phyloP scores from a whole-genome alignment of 2,329 filamentous ascomycete species.

The Raffaelea deltoideospora region DNA sequence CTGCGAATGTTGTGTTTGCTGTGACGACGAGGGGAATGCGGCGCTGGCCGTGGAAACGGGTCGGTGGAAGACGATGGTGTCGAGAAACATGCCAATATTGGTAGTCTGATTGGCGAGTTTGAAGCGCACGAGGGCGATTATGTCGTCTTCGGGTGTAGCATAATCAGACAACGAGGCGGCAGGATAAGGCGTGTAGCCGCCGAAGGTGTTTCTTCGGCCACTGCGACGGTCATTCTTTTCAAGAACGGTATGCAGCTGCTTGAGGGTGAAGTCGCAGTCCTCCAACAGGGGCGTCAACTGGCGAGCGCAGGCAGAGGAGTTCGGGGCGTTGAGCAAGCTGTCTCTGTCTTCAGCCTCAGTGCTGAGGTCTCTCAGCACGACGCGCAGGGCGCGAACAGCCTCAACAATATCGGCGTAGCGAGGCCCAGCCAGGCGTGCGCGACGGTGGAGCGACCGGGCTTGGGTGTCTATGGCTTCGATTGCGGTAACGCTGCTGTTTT shows the following conservation, averaged over 20 bases:
- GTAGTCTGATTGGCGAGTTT: constrained; percentile 37
- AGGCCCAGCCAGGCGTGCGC: constrained; percentile 31
- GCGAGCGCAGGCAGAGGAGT: constrained; percentile 26
- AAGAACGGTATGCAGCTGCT: constrained; percentile 37
- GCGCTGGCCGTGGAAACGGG: no score
- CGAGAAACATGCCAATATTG: constrained; percentile 39
- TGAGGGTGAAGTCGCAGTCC: constrained; percentile 38
- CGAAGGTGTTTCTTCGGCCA: neutral
- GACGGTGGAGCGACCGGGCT: constrained; percentile 38
- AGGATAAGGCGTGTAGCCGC: neutral
- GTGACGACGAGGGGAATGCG: no score
- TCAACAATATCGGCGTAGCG: constrained; percentile 33
- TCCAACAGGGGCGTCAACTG: constrained; percentile 37
- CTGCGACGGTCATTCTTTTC: constrained; percentile 24
- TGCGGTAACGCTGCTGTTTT: constrained; percentile 20
- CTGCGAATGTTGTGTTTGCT: no score
- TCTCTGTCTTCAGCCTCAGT: constrained; percentile 40
- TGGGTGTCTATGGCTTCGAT: constrained; percentile 41
- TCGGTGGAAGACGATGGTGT: constrained; percentile 39
- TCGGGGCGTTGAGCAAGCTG: constrained; percentile 33
- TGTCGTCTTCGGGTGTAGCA: constrained; percentile 23
- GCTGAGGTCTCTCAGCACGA: constrained; percentile 40
- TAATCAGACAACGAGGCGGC: no score
- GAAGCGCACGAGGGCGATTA: constrained; percentile 25
- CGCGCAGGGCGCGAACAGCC: constrained; percentile 37